A percentile compares a stretch with the other conserved stretches of the same genome.
Evolutionary conservation across 1,139 yeast genomes (phyloP).

Genomic region (Taphrina flavorubra): DNA sequence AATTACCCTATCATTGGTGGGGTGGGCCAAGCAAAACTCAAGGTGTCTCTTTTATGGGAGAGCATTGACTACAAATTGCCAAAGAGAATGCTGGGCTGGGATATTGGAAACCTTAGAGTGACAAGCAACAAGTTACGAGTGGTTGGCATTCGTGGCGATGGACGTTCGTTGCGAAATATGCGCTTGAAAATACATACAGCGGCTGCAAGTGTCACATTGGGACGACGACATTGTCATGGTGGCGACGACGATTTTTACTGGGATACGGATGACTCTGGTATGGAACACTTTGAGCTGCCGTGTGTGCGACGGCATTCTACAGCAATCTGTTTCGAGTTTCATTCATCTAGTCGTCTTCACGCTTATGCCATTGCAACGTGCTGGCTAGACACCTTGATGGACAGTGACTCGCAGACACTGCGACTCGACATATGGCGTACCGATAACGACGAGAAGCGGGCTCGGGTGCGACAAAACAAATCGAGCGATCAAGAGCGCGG

Average conservation of each 20-base stretch:
- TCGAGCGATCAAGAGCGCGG: background rate
- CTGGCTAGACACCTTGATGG: slow-evolving; percentile 19
- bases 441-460: slow-evolving; percentile 14
- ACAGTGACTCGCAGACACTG: background rate
- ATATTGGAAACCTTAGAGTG: slow-evolving; percentile 34
- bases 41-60: slow-evolving; percentile 34
- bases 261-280: background rate
- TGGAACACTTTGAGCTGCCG: slow-evolving; percentile 19
- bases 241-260: slow-evolving; percentile 16
- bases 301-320: slow-evolving; percentile 13
- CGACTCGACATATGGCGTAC: slow-evolving; percentile 12
- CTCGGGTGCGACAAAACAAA: slow-evolving; percentile 4
- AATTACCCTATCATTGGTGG: slow-evolving; percentile 40
- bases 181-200: slow-evolving; percentile 16
- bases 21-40: slow-evolving; percentile 35
- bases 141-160: slow-evolving; percentile 5
- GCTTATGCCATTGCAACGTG: slow-evolving; percentile 16
- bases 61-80: slow-evolving; percentile 28
- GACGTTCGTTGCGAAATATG: slow-evolving; percentile 8
- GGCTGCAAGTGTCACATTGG: background rate
- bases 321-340: slow-evolving; percentile 29
- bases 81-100: slow-evolving; percentile 34
- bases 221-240: slow-evolving; percentile 6
- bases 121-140: slow-evolving; percentile 1
- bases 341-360: background rate